phyloP scores from a whole-genome alignment of 2,329 filamentous ascomycete genomes.

The Aspergillus sp. region DNA sequence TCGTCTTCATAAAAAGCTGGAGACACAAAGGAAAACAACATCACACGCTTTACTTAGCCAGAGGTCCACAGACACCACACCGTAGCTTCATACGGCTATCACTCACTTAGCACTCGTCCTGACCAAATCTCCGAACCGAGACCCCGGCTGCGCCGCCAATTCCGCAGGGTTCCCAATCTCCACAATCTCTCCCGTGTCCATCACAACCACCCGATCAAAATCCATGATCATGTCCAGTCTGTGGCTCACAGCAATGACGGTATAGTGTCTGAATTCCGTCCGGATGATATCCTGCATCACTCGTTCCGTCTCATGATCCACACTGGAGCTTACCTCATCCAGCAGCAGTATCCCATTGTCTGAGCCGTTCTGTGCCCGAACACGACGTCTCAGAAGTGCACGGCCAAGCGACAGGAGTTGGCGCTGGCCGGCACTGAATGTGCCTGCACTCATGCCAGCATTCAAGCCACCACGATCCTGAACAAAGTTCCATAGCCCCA shows the following conservation, averaged over 20 bases:
- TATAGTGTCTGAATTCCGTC: slow-evolving; percentile 27
- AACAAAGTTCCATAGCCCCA: not conserved
- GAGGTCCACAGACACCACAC: too few species aligned
- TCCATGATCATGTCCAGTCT: slow-evolving; percentile 32
- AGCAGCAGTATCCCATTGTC: slow-evolving; percentile 23
- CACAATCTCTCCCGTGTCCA: slow-evolving; percentile 22
- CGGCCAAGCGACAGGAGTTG: slow-evolving; percentile 10
- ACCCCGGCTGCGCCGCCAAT: slow-evolving; percentile 3
- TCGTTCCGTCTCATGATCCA: slow-evolving; percentile 19
- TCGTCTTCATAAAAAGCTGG: accelerated
- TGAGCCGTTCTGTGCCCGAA: not conserved
- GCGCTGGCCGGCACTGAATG: slow-evolving; percentile 7
- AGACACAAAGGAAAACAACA: too few species aligned
- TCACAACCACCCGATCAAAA: slow-evolving; percentile 31
- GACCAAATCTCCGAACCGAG: slow-evolving; percentile 12
- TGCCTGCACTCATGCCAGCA: slow-evolving; percentile 4
- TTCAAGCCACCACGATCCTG: slow-evolving; percentile 6
- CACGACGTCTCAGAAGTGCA: not conserved
- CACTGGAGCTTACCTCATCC: slow-evolving; percentile 23
- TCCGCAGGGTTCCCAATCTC: slow-evolving; percentile 18
- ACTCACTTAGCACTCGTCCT: not conserved
- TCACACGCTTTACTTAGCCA: too few species aligned
- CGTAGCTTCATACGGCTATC: too few species aligned
- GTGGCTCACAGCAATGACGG: slow-evolving; percentile 33
- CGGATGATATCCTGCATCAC: slow-evolving; percentile 30